Conservation (phyloP, 371 early-diverging fungal species). For the Nematocida sp. region DNA sequence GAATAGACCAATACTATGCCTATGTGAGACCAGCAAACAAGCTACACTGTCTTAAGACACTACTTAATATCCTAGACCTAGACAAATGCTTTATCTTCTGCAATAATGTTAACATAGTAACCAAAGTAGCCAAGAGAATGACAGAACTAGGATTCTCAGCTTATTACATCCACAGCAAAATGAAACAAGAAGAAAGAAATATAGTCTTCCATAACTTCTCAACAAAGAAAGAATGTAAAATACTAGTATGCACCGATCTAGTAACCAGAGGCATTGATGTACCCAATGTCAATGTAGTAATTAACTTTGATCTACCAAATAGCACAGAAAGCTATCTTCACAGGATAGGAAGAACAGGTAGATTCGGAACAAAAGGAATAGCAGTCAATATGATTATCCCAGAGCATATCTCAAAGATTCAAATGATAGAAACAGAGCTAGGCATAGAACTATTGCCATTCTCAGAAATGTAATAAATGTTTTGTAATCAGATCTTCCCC, state of each 20-base stretch:
- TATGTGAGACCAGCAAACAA: slow-evolving; percentile 92
- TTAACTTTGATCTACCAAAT: slow-evolving; percentile 98
- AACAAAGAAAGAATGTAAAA: slow-evolving; percentile 71
- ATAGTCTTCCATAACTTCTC: slow-evolving; percentile 89
- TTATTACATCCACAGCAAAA: slow-evolving; percentile 90
- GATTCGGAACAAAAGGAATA: slow-evolving; percentile 89
- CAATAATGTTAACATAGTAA: slow-evolving; percentile 89
- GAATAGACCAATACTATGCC: slow-evolving; percentile 94
- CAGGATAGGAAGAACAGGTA: slow-evolving; percentile 96
- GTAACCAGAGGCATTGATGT: slow-evolving; percentile 97
- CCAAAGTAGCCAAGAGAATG: slow-evolving; percentile 87
- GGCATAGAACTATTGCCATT: slow-evolving; percentile 76
- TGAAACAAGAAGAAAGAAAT: slow-evolving; percentile 91
- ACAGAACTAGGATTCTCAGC: slow-evolving; percentile 90
- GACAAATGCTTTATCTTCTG: slow-evolving; percentile 98
- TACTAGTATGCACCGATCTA: slow-evolving; percentile 69
- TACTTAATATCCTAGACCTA: slow-evolving; percentile 89
- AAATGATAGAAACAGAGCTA: slow-evolving; percentile 82
- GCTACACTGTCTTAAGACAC: slow-evolving; percentile 86
- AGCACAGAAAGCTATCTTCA: slow-evolving; percentile 96
- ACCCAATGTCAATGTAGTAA: slow-evolving; percentile 93
- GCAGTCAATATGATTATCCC: slow-evolving; percentile 89
- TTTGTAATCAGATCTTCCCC: too few relatives aligned
- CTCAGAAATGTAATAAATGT: too few relatives aligned
- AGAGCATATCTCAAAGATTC: slow-evolving; percentile 71